These are phyloP conservation scores for Xenosphaeropsis pyriputrescens DNA, from an alignment of 2,329 filamentous ascomycete genomes.

Conservation along the genomic window DNA sequence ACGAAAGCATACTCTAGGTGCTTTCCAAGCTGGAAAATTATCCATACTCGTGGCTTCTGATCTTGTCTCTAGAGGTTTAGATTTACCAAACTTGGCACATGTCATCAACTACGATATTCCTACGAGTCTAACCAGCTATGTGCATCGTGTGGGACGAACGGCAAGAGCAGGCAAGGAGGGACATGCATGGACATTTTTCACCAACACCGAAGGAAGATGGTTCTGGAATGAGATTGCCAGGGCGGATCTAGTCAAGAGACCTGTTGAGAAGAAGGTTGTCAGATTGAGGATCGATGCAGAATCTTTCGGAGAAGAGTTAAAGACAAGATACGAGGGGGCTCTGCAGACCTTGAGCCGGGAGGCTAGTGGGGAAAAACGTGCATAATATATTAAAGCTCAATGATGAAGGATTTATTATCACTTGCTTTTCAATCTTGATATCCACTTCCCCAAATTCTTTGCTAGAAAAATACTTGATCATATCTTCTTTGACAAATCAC, in stretches of 20 bases:
- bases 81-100: slow-evolving; percentile 64
- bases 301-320: slow-evolving; percentile 22
- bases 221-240: slow-evolving; percentile 76
- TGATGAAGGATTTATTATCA: too few relatives aligned
- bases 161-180: slow-evolving; percentile 67
- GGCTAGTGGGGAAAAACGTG: slow-evolving; percentile 2
- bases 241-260: slow-evolving; percentile 31
- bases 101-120: slow-evolving; percentile 94
- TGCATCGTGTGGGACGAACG: slow-evolving; percentile 85
- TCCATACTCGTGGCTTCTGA: slow-evolving; percentile 81
- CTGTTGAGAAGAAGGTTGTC: slow-evolving; percentile 23
- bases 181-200: slow-evolving; percentile 75
- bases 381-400: too few relatives aligned
- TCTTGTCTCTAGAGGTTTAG: slow-evolving; percentile 81
- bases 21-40: slow-evolving; percentile 47
- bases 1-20: slow-evolving; percentile 50
- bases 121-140: slow-evolving; percentile 64
- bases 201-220: slow-evolving; percentile 66
- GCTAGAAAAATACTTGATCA: too few relatives aligned
- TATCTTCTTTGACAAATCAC: too few relatives aligned
- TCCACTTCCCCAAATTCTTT: too few relatives aligned
- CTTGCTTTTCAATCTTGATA: too few relatives aligned
- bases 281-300: slow-evolving; percentile 25
- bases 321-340: slow-evolving; percentile 31
- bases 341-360: slow-evolving; percentile 48